phyloP scores from a whole-genome alignment of 164 flowering plant species.

The Cinnamomum chago region DNA sequence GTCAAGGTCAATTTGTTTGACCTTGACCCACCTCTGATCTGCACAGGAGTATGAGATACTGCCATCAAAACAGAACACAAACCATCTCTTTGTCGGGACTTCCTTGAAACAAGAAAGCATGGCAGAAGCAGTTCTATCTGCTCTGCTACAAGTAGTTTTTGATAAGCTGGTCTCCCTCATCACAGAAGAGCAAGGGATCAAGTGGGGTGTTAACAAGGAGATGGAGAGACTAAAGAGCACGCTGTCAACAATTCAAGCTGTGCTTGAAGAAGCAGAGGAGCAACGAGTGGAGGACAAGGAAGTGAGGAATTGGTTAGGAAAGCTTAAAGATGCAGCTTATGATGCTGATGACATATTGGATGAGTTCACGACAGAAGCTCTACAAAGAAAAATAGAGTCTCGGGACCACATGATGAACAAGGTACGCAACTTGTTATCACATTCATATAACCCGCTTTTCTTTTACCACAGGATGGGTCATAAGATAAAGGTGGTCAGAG shows the following conservation, averaged over 20 bases:
- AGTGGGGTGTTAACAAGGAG: neutral
- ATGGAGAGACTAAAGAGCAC: constrained; percentile 2
- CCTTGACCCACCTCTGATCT: neutral
- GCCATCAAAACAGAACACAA: neutral
- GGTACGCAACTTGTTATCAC: constrained; percentile 1
- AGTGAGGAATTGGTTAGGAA: neutral
- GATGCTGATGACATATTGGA: constrained; percentile 12
- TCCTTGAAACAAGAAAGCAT: neutral
- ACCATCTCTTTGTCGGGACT: neutral
- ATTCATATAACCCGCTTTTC: neutral
- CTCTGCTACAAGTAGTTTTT: neutral
- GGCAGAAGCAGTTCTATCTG: neutral
- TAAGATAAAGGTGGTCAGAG: constrained; percentile 1
- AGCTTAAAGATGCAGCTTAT: constrained; percentile 8
- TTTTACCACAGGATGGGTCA: neutral
- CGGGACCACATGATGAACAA: neutral
- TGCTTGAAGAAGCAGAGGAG: constrained; percentile 11
- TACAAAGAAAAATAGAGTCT: neutral
- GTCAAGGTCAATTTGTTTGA: too few relatives aligned
- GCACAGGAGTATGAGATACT: neutral
- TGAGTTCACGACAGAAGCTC: constrained; percentile 1
- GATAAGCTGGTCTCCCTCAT: neutral
- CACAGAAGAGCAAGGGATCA: neutral
- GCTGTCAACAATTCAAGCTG: neutral
- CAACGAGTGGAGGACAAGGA: neutral